Evolutionary conservation across 2,329 filamentous ascomycete genomes (phyloP).

Genomic region (Trichoderma sp.): DNA sequence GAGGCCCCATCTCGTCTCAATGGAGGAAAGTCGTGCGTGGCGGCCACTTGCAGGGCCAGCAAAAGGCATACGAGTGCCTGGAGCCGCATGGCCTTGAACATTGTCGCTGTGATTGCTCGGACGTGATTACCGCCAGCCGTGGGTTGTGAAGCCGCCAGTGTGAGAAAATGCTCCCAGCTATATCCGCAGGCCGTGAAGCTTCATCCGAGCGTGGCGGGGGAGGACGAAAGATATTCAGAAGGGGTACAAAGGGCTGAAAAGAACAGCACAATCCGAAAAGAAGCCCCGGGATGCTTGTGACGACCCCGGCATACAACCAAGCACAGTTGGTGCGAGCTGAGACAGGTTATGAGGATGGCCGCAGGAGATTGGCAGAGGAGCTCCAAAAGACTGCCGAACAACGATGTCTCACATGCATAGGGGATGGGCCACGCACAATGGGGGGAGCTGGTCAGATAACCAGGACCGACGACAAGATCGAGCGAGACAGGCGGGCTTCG

Average conservation of each 20-base stretch:
- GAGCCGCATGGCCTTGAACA: constrained; percentile 41
- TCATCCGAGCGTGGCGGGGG: constrained; percentile 23
- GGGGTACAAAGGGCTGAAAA: neutral
- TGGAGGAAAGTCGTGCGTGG: constrained; percentile 38
- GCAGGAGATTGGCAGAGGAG: constrained; percentile 11
- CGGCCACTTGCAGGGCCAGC: constrained; percentile 42
- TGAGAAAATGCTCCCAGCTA: constrained; percentile 29
- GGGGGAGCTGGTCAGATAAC: constrained; percentile 10
- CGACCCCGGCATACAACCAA: neutral
- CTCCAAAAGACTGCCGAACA: neutral
- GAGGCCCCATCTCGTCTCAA: constrained; percentile 39
- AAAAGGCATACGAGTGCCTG: constrained; percentile 45
- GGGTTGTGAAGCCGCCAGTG: constrained; percentile 20
- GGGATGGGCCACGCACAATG: constrained; percentile 11
- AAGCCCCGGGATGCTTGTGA: neutral
- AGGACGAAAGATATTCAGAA: neutral
- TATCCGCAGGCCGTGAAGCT: constrained; percentile 28
- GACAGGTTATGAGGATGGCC: constrained; percentile 15
- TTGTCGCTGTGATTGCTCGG: constrained; percentile 29
- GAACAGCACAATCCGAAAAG: constrained; percentile 13
- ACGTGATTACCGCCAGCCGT: constrained; percentile 4
- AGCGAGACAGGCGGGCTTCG: constrained; percentile 2
- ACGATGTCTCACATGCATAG: constrained; percentile 18
- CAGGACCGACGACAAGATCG: neutral
- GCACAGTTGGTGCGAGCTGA: constrained; percentile 18